Conservation (phyloP, 257 asterid species). For the Knoxia roxburghii region DNA sequence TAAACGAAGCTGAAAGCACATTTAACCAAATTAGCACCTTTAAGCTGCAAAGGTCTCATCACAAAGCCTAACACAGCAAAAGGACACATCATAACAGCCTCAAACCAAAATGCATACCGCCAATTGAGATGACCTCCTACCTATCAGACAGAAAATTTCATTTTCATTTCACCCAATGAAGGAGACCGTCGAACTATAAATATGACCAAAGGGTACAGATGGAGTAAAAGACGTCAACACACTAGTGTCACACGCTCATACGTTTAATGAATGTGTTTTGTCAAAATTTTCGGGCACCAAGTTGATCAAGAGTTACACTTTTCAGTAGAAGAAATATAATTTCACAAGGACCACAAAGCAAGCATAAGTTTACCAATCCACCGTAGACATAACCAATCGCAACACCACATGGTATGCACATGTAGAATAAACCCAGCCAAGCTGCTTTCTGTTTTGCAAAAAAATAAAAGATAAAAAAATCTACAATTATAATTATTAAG, state of each 20-base stretch:
- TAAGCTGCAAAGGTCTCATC: conserved; percentile 80
- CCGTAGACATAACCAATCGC: conserved; percentile 96
- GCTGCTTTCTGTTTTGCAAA: conserved; percentile 61
- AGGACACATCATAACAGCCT: conserved; percentile 88
- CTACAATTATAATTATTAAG: background rate
- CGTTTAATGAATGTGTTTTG: background rate
- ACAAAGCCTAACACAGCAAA: conserved; percentile 81
- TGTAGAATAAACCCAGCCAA: conserved; percentile 95
- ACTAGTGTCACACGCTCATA: background rate
- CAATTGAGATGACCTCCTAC: conserved; percentile 53
- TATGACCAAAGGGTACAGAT: background rate
- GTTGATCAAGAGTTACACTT: conserved; percentile 8
- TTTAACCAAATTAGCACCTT: conserved; percentile 48
- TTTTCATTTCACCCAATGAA: background rate
- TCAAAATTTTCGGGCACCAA: conserved; percentile 7
- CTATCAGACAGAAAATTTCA: conserved; percentile 29
- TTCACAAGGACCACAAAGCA: conserved; percentile 11
- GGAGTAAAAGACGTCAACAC: background rate
- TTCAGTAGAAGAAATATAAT: conserved; percentile 3
- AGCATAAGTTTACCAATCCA: conserved; percentile 64
- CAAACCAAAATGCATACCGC: conserved; percentile 87
- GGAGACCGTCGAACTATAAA: background rate
- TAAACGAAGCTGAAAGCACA: conserved; percentile 6
- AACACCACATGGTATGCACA: conserved; percentile 91
- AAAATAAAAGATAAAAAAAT: conserved; percentile 2